Evolutionary conservation across 2,329 filamentous ascomycete species (phyloP).

Genomic region (Fusarium metavorans): DNA sequence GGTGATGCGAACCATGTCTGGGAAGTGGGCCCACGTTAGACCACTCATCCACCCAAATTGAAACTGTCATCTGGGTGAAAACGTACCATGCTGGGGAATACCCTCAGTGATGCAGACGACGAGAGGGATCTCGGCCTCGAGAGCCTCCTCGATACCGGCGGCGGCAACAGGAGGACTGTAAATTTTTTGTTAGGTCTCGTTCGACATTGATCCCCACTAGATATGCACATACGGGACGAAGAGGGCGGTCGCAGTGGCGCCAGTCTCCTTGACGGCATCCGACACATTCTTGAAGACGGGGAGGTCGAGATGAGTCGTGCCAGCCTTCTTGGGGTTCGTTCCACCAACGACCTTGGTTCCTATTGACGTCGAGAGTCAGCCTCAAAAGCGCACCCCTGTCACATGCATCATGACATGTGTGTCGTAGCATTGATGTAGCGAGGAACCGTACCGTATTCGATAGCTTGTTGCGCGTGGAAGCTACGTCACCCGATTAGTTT

Average conservation of each 20-base stretch:
- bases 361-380: conserved; percentile 54
- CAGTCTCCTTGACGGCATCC: conserved; percentile 90
- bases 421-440: conserved; percentile 36
- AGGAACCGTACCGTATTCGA: conserved; percentile 86
- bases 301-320: conserved; percentile 86
- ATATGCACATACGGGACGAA: conserved; percentile 85
- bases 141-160: conserved; percentile 95
- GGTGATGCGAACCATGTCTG: conserved; percentile 99
- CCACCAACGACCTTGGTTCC: conserved; percentile 98
- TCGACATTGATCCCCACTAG: neutral
- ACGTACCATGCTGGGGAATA: conserved; percentile 93
- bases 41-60: neutral
- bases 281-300: conserved; percentile 92
- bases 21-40: conserved; percentile 30
- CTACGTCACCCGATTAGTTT: conserved; percentile 59
- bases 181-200: conserved; percentile 20
- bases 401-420: conserved; percentile 43
- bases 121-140: conserved; percentile 91
- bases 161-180: conserved; percentile 89
- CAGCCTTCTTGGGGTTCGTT: conserved; percentile 99
- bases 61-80: conserved; percentile 3
- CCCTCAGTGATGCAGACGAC: conserved; percentile 98
- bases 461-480: conserved; percentile 97
- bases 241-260: conserved; percentile 91
- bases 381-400: conserved; percentile 33